Evolutionary conservation across 371 early-diverging fungal genomes (phyloP), one percentile per base, ranked within the genome.

Genomic region (Mortierella sp.): DNA sequence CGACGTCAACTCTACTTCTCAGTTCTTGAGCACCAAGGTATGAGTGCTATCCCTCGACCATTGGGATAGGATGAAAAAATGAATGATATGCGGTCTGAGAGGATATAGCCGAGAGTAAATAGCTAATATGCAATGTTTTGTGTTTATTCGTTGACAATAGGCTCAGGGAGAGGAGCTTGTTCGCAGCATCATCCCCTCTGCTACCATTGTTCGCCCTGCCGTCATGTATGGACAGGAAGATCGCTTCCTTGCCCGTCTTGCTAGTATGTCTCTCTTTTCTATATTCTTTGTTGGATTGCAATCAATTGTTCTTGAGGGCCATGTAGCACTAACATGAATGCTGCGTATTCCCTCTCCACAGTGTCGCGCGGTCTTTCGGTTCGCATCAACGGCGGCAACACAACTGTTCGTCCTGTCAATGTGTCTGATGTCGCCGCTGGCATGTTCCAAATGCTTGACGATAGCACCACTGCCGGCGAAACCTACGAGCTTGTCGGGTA

Each of bases 161-260:
- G 95, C 94, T 58, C 86, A 91, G 70, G 97, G 97, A 71, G 99
- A 98, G 82, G 85, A 90, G 72, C 94, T 92, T 51, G 97, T 97
- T 15, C 87, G 88, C 67, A 93, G 91, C 79, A 90, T 91, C 64
- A 93, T 95, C 82, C 96, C 98, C 58, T 92, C 92, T 26, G 96
- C 95, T 57, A 97, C 95, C 64, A 95, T 98, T 81, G 95, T 98
- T 55, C 95, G 99, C 47, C 94, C 97, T 12, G 89, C 92, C 53
- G 89, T 86, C 63, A 91, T 97, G 87, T 97, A 90, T 74, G 99
- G 99, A 62, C 87, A 91, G 69, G 98, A 98, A 81, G 98, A 98
- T 84, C 87, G 92, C 71, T 95, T 98, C 86, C 89, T 95, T 85
- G 95, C 94, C 85, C 87, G 93, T 84, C 90, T 97, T 66, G 97